Percentiles rank a stretch among this genome's conserved stretches.
Conservation (phyloP, 257 asterid species). For the Mentha longifolia region DNA sequence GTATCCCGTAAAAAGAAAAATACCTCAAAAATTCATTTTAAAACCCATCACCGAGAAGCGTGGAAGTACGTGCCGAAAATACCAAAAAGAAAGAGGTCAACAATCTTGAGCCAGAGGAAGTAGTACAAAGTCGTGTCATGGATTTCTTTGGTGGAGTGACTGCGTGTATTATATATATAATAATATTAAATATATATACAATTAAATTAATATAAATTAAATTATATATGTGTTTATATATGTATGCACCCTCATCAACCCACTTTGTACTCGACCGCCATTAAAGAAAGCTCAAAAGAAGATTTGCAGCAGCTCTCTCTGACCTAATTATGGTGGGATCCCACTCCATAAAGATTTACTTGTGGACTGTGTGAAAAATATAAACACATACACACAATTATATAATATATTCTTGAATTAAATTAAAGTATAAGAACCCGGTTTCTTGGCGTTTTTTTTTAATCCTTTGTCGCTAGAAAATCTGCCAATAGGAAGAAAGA, state of each 20-base stretch:
- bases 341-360: conserved; percentile 33
- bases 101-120: no score
- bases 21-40: no score
- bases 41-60: no score
- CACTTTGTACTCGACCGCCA: conserved; percentile 38
- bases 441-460: conserved; percentile 9
- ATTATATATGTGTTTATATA: no score
- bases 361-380: no score
- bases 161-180: not conserved
- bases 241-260: conserved; percentile 31
- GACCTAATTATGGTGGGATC: conserved; percentile 40
- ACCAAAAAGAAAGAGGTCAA: no score
- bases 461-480: conserved; percentile 3
- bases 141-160: conserved; percentile 39
- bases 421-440: conserved; percentile 1
- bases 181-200: not conserved
- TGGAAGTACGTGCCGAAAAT: no score
- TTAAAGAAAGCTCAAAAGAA: conserved; percentile 3
- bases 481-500: conserved; percentile 24
- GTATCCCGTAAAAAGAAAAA: no score
- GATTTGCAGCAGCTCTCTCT: conserved; percentile 27
- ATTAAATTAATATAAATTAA: no score
- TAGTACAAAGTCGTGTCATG: not conserved
- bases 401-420: not conserved
- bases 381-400: not conserved